A percentile compares a stretch with the other conserved stretches of the same genome.
Conservation (phyloP, 2,329 filamentous ascomycete species). For the Biscogniauxia sp. region DNA sequence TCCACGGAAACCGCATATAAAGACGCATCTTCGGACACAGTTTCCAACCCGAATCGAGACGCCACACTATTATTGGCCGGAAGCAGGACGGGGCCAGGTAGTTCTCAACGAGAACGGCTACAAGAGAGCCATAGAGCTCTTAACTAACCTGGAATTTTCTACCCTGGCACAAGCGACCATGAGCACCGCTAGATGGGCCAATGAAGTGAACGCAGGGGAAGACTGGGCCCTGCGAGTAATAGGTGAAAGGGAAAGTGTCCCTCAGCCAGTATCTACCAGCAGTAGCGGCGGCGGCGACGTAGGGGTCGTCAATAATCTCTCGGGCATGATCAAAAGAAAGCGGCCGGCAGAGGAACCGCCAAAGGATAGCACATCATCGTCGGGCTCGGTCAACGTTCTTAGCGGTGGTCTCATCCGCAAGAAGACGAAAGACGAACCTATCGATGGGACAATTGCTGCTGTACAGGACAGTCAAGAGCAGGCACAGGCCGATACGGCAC, state of each 20-base stretch:
- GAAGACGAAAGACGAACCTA: slow-evolving; percentile 41
- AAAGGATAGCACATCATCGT: not conserved
- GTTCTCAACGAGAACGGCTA: slow-evolving; percentile 65
- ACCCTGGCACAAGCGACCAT: slow-evolving; percentile 59
- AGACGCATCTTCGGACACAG: slow-evolving; percentile 53
- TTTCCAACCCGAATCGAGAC: slow-evolving; percentile 52
- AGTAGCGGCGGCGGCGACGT: not conserved
- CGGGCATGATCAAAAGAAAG: slow-evolving; percentile 48
- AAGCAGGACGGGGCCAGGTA: slow-evolving; percentile 58
- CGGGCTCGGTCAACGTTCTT: slow-evolving; percentile 33
- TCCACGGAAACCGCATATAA: slow-evolving; percentile 62
- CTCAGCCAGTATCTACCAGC: slow-evolving; percentile 8
- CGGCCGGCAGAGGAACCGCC: slow-evolving; percentile 24
- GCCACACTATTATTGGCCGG: slow-evolving; percentile 65
- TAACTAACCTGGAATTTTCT: slow-evolving; percentile 73
- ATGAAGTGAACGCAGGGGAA: slow-evolving; percentile 58
- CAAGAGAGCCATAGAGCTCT: slow-evolving; percentile 64
- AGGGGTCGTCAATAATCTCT: slow-evolving; percentile 44
- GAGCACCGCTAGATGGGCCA: slow-evolving; percentile 69
- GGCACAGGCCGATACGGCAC: not conserved
- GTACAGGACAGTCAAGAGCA: not conserved
- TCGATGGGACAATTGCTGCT: slow-evolving; percentile 10
- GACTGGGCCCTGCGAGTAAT: slow-evolving; percentile 51
- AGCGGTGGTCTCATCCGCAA: slow-evolving; percentile 45
- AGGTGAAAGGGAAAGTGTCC: slow-evolving; percentile 39